Evolutionary conservation across 805 yeast genomes (phyloP).

Genomic region (Lipomyces orientalis): DNA sequence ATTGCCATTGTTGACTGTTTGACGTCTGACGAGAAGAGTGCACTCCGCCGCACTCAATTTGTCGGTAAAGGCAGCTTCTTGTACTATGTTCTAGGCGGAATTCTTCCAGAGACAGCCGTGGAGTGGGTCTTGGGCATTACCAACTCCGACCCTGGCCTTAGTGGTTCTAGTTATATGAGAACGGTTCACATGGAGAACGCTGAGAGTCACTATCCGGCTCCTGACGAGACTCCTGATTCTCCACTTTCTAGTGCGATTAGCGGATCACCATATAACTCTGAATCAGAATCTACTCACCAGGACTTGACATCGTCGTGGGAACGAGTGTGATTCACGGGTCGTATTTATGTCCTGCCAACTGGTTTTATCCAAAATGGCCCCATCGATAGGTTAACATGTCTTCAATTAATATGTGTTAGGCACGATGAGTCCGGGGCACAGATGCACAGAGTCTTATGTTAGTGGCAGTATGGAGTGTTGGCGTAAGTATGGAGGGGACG

Average conservation of each 20-base stretch:
- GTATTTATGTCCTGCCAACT: background rate
- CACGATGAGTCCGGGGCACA: background rate
- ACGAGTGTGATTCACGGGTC: slow-evolving; percentile 22
- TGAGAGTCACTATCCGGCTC: background rate
- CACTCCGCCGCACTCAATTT: slow-evolving; percentile 30
- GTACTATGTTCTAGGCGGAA: slow-evolving; percentile 33
- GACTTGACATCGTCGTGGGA: slow-evolving; percentile 36
- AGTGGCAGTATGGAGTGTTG: background rate
- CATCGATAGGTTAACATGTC: too few species aligned
- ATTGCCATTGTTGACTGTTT: slow-evolving; percentile 33
- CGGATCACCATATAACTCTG: slow-evolving; percentile 33
- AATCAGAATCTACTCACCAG: slow-evolving; percentile 30
- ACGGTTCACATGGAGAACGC: slow-evolving; percentile 18
- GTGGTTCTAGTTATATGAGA: slow-evolving; percentile 13
- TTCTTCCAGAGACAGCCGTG: slow-evolving; percentile 32
- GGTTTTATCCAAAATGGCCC: background rate
- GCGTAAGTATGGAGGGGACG: background rate
- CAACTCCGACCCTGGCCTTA: background rate
- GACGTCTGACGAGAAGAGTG: slow-evolving; percentile 21
- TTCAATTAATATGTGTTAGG: too few species aligned
- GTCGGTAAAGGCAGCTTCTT: slow-evolving; percentile 34
- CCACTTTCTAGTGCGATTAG: slow-evolving; percentile 32
- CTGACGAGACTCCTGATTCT: slow-evolving; percentile 29
- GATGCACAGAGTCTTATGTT: background rate
- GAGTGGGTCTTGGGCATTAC: slow-evolving; percentile 36